Evolutionary conservation across 2,329 filamentous ascomycete species (phyloP), one percentile per base, ranked within the genome.

Genomic region (Ceratocystis cacaofunesta): DNA sequence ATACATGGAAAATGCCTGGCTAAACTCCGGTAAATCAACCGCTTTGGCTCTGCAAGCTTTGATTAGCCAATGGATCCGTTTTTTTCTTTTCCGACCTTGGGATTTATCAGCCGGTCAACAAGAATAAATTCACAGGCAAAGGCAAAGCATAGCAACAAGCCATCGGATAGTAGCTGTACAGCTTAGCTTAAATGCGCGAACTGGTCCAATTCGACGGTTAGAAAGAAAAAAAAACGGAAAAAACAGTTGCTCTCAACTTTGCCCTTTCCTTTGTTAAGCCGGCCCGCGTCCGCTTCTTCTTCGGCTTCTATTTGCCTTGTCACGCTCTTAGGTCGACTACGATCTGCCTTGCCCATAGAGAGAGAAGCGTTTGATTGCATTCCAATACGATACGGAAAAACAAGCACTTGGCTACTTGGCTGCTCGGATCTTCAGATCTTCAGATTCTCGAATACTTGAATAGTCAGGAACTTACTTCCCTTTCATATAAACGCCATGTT

Each of bases 401-500:
- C 36, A 41, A 15, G 10, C 36, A 4, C 36, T 12, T 15, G 10
- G 36, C 36, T 41, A 12, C 36, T 15, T 12, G 12, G 36, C 12
- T 41, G 15, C 36, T 41, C 10, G 36, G 36, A 41, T 15, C 36
- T 41, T 41, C 36, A 41, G 36, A 41, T 41, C 36, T 41, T 41
- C 1, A 12, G 3, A 41, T 41, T 41, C 36, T 41, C 36, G 8
- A 41, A 41, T 41, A 41, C 36, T 12, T 12, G 46, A 50, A 50
- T 50, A n/a, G 46, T 7, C 30, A 32, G 30, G 30, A 32, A 32
- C 30, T 32, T 32, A 2, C 30, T 32, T 32, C 30, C 30, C 30
- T 32, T 32, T 15, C n/a, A n/a, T 52, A 44, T 22, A 58, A 12
- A 58, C 36, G 12, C 50, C 32, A 68, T 68, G 67, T 64, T 67